Base-by-base conservation (phyloP, 2,329 filamentous ascomycete species). In the Colletotrichum cordylinicola region DNA sequence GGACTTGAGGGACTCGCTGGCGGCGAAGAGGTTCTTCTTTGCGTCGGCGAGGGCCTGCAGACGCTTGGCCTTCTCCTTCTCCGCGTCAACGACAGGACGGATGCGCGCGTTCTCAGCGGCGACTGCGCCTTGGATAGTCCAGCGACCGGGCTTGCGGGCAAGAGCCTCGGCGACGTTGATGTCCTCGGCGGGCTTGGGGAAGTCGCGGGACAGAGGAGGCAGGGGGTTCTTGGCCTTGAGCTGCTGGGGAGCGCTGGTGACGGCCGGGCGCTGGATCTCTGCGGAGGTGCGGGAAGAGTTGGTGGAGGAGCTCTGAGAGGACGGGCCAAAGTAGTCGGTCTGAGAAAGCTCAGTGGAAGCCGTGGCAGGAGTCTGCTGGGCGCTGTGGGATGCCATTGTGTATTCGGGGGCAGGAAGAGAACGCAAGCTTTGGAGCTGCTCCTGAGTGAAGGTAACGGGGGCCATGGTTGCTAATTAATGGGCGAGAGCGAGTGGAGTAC, bases 21-120 rank as follows among this genome's bases (percentile, higher is more conserved):
- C 83, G 62, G 84, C 83, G 18, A 88, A 84, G 18, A 91, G 82
- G 39, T 88, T 84, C 75, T 80, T 82, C 85, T 91, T 91, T 33
- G 84, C 85, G 43, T 85, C 84, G 68, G 88, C 87, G 52, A 90
- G 84, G 61, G 87, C 85, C 74, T 81, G 81, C 18, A 82, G 81
- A 52, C 84, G 82, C 74, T 82, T 81, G 61, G 85, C 85, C 61
- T 83, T 81, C 74, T 83, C 80, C 48, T 82, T 77, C 58, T 78
- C 76, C 74, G 77, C 79, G 75, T 81, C 82, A 70, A 80, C 75
- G 33, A 80, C 79, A 76, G 77, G 64, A 64, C 74, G 60, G 62
- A 81, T 74, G 77, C 80, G 80, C 69, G 84, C 61, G 35, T 64
- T 64, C 33, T 43, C 81, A 67, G 81, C 83, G 31, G 81, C 80